Conservation (phyloP, 306 rosid species). For the Cercis canadensis region DNA sequence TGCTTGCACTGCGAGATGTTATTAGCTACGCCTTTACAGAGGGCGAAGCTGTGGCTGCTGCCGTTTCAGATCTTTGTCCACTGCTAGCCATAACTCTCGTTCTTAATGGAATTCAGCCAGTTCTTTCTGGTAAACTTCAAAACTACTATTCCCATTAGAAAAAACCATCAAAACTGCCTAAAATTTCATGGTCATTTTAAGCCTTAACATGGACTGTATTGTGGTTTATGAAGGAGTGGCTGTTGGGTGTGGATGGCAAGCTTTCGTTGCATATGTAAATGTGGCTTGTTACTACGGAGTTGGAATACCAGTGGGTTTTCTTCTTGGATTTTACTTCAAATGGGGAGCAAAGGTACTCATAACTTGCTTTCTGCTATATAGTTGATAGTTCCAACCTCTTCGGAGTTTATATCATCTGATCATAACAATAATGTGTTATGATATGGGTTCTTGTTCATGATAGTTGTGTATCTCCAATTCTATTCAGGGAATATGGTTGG, state of each 20-base stretch:
- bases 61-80: constrained; percentile 82
- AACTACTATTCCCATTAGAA: too few species aligned
- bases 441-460: too few species aligned
- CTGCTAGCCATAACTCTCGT: constrained; percentile 68
- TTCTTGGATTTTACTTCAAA: constrained; percentile 79
- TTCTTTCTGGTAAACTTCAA: constrained; percentile 64
- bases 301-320: constrained; percentile 75
- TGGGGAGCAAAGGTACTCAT: constrained; percentile 66
- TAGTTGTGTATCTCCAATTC: too few species aligned
- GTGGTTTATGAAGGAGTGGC: constrained; percentile 72
- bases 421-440: too few species aligned
- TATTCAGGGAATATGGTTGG: constrained; percentile 78
- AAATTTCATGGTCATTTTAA: too few species aligned
- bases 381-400: too few species aligned
- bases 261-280: constrained; percentile 83
- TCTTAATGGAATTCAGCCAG: constrained; percentile 86
- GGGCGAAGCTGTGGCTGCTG: constrained; percentile 75
- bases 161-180: too few species aligned
- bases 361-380: too few species aligned
- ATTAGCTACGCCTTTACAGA: constrained; percentile 75
- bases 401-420: too few species aligned
- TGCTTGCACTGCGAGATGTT: constrained; percentile 56
- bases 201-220: too few species aligned
- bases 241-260: constrained; percentile 97
- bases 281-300: constrained; percentile 71